Evolutionary conservation across 1,284 basidiomycete genomes (phyloP).

Genomic region (Vanrija sp.): DNA sequence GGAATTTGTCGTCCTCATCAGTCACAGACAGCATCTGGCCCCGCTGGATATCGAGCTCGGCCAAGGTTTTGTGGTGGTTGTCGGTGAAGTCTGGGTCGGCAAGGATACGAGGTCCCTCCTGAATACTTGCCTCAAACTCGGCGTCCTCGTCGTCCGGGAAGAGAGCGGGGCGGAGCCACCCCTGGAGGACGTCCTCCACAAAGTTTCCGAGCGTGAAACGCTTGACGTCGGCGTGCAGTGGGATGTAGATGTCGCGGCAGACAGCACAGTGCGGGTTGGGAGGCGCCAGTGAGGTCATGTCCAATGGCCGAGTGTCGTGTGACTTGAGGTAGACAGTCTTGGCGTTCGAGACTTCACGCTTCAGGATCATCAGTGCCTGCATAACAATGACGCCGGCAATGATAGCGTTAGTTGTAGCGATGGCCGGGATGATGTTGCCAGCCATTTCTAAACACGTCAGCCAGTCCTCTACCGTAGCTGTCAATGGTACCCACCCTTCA

Average conservation of each 20-base stretch:
- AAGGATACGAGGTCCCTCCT: conserved; percentile 65
- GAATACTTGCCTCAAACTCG: conserved; percentile 58
- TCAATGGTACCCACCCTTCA: conserved; percentile 65
- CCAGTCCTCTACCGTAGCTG: background rate
- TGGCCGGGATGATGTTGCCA: conserved; percentile 98
- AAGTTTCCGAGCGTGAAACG: conserved; percentile 68
- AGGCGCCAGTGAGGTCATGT: conserved; percentile 66
- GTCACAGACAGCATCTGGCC: conserved; percentile 76
- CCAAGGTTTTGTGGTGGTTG: conserved; percentile 41
- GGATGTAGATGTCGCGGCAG: conserved; percentile 79
- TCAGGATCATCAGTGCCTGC: conserved; percentile 78
- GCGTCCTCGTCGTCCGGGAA: conserved; percentile 65
- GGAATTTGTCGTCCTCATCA: conserved; percentile 64
- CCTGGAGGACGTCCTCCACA: conserved; percentile 57
- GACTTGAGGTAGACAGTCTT: conserved; percentile 5
- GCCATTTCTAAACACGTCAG: conserved; percentile 77
- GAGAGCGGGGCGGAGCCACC: conserved; percentile 44
- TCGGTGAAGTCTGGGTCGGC: conserved; percentile 48
- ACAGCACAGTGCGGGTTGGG: conserved; percentile 76
- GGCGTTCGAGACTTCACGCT: conserved; percentile 51
- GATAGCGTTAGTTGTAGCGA: conserved; percentile 98
- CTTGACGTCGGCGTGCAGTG: conserved; percentile 65
- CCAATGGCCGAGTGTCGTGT: conserved; percentile 40
- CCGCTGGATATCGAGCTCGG: conserved; percentile 38
- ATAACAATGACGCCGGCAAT: conserved; percentile 91